Percentiles rank a stretch among this genome's conserved stretches.
phyloP scores from a whole-genome alignment of 1,284 basidiomycete species.

The Heterobasidion annosum region DNA sequence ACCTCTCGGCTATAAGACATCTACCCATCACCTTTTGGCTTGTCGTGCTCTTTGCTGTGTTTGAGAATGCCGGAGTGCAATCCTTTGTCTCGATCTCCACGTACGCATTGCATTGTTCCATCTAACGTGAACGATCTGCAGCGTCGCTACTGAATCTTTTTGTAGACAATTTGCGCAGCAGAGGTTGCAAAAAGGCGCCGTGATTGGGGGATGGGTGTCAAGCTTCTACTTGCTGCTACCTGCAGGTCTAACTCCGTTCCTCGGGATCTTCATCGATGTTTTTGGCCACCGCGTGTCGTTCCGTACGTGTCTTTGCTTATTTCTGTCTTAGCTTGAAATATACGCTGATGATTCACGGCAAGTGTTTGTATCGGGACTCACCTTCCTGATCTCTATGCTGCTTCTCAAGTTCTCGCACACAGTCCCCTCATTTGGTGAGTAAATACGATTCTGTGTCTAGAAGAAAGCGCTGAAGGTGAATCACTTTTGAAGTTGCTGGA shows the following conservation, averaged over 20 bases:
- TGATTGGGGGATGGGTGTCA: not conserved
- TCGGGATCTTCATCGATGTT: not conserved
- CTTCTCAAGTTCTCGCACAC: not conserved
- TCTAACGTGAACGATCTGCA: too few relatives aligned
- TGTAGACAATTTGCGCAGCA: not conserved
- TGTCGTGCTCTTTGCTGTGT: not conserved
- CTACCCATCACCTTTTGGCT: not conserved
- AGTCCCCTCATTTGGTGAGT: not conserved
- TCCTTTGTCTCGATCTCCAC: not conserved
- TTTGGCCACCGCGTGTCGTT: not conserved
- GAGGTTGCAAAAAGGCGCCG: not conserved
- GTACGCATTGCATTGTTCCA: not conserved
- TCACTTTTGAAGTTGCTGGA: not conserved
- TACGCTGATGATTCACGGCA: not conserved
- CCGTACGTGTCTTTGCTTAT: not conserved
- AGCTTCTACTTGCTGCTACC: not conserved
- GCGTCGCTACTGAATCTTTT: not conserved
- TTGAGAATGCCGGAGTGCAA: not conserved
- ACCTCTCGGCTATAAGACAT: not conserved
- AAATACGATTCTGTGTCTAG: not conserved
- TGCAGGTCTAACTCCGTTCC: not conserved
- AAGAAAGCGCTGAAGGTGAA: not conserved
- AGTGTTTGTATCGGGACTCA: not conserved
- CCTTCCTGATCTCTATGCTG: not conserved
- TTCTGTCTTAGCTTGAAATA: not conserved